Base-by-base conservation (phyloP, 768 basidiomycete genomes). In the Phaffia tasmanica region DNA sequence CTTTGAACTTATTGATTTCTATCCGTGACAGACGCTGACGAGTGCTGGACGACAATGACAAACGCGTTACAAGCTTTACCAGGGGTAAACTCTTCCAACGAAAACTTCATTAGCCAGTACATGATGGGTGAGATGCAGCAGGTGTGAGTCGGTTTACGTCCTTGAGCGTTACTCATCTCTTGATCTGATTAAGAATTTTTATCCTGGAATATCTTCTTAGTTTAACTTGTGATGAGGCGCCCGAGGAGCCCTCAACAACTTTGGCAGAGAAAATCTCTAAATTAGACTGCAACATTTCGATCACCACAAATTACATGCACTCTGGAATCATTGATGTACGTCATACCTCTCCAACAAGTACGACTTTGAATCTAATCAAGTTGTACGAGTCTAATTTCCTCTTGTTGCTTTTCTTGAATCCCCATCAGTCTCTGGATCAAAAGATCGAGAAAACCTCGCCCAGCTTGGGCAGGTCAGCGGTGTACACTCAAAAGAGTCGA, bases 281-380 rank as follows among this genome's bases (percentile, higher is more conserved):
- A 76, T 79, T 98, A 29, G 87, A 89, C 70, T 98, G 94, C 74
- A 94, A 94, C 75, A 99, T 99, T 73, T 81, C 81, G n/a, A 78
- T 79, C 57, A 80, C 80, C 30, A 97, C 93, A 19, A 97, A 93
- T 76, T 94, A 85, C 74, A 86, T 99, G 85, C 79, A 85, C 57
- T 80, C 82, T 27, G 93, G 94, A 0, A 88, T 99, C 71, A 80
- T 81, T 80, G 86, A 86, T 70, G 91, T 88, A 70, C 70, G 81
- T 78, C 3, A 25, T 32, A 35, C 6, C 16, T 53, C 29, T 16
- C 18, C 27, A 23, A 23, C n/a, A 50, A 21, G 46, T 47, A 19
- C 57, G 5, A 23, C 14, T 11, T 14, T 50, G 21, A 29, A 35
- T 9, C 57, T 54, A 74, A 4, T 56, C 27, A 54, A 57, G 32